A percentile compares a stretch with the other conserved stretches of the same genome.
Conservation (phyloP, 345 rosid species). For the Gossypium stocksii region DNA sequence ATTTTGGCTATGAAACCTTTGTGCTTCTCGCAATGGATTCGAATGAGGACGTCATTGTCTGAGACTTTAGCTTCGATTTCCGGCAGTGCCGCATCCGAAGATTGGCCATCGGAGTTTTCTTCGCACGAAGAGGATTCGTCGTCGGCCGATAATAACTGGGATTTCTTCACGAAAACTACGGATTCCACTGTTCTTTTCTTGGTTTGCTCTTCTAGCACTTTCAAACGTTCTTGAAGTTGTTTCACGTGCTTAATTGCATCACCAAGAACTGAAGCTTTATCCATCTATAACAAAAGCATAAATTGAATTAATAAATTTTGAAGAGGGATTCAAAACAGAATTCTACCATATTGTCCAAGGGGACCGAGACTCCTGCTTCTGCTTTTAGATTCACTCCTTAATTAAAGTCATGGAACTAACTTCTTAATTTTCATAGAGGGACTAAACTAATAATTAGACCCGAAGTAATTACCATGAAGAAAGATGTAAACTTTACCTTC, state of each 20-base stretch:
- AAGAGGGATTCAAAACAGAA: too few relatives aligned
- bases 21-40: constrained; percentile 55
- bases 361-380: too few relatives aligned
- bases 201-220: constrained; percentile 46
- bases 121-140: constrained; percentile 40
- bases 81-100: constrained; percentile 37
- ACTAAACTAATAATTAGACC: too few relatives aligned
- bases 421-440: too few relatives aligned
- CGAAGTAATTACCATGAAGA: too few relatives aligned
- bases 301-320: too few relatives aligned
- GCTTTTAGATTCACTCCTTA: too few relatives aligned
- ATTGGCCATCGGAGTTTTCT: constrained; percentile 30
- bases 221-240: constrained; percentile 58
- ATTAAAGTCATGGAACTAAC: too few relatives aligned
- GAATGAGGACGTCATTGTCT: constrained; percentile 52
- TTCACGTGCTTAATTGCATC: constrained; percentile 63
- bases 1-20: constrained; percentile 41
- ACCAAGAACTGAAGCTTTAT: constrained; percentile 72
- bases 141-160: constrained; percentile 37
- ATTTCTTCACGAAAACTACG: constrained; percentile 45
- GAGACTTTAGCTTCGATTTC: constrained; percentile 61
- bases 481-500: constrained; percentile 30
- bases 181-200: constrained; percentile 54
- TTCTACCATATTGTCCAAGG: too few relatives aligned
- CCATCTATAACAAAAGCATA: constrained; percentile 28